Base-by-base conservation (phyloP, 2,329 filamentous ascomycete genomes). In the Xylaria sp. region DNA sequence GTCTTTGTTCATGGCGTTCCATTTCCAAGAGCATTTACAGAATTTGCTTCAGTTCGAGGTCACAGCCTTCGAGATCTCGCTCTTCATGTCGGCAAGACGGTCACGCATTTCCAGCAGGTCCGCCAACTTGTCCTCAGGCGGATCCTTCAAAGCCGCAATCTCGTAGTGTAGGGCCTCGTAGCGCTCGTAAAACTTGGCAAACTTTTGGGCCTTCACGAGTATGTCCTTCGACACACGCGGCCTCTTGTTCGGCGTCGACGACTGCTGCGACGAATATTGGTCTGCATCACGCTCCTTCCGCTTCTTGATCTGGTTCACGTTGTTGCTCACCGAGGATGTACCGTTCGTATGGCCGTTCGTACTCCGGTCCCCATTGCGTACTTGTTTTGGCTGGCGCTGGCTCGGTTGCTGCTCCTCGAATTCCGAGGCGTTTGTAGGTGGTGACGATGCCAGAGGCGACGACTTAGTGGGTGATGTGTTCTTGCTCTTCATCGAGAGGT, bases 381-480 rank as follows among this genome's bases (percentile, higher is more conserved):
- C 58, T 39, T 59, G 61, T 21, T 59, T 65, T n/a, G 52, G 21
- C 13, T 48, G 53, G 29, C 58, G 53, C 24, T 47, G 52, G 21
- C 24, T 13, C 11, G 57, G 50, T 29, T 61, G 54, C 29, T 63
- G 63, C 7, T 78, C 74, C 24, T 85, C 83, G 37, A 86, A 71
- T 52, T 87, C 84, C 1, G 84, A 86, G 1, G 83, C 85, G 58
- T 87, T 87, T 7, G 84, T 86, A 0, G 84, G 84, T 11, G 84
- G 83, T 6, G 84, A 87, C 1, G 83, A 84, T n/a, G 84, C 84
- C 17, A 87, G 73, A 3, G 84, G 85, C 8, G 85, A 87, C 2
- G 85, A 87, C 66, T 87, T 87, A 46, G 76, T 75, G 0, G 83
- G 83, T 6, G 83, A 85, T 0, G 79, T 85, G 57, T 78, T 75